Percentiles rank a stretch among this genome's conserved stretches.
Evolutionary conservation across 2,329 filamentous ascomycete genomes (phyloP).

Genomic region (Colletotrichum scovillei): DNA sequence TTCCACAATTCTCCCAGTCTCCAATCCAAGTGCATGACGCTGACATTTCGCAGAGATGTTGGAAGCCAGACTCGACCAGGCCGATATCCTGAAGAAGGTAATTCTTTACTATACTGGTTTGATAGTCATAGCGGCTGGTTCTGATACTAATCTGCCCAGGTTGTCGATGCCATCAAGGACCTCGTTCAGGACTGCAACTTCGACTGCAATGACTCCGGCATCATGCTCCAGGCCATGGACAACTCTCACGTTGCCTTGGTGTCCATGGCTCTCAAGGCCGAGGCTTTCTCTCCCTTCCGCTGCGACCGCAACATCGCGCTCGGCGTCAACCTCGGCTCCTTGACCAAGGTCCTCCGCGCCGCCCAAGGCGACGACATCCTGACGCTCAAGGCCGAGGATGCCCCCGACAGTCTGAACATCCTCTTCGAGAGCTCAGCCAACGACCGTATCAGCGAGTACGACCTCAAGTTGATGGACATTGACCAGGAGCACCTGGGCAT

Average conservation of each 20-base stretch:
- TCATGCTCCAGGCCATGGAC: constrained; percentile 99
- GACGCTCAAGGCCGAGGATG: constrained; percentile 97
- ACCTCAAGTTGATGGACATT: constrained; percentile 99
- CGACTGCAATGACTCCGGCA: constrained; percentile 99
- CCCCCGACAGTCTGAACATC: constrained; percentile 94
- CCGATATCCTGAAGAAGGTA: constrained; percentile 94
- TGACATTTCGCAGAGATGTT: constrained; percentile 71
- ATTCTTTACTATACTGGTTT: constrained; percentile 31
- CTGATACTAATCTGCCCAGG: constrained; percentile 61
- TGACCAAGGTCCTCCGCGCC: constrained; percentile 96
- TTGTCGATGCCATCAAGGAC: constrained; percentile 99
- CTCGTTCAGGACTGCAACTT: constrained; percentile 99
- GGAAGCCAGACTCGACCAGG: constrained; percentile 97
- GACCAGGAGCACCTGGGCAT: constrained; percentile 99
- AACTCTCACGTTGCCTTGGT: constrained; percentile 99
- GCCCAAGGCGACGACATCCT: constrained; percentile 95
- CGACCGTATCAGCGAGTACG: constrained; percentile 97
- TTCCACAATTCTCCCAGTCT: not conserved
- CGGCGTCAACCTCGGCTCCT: constrained; percentile 94
- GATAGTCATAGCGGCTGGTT: constrained; percentile 15
- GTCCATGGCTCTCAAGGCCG: constrained; percentile 97
- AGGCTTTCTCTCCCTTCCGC: constrained; percentile 93
- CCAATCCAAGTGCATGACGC: constrained; percentile 46
- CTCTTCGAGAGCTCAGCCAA: constrained; percentile 91
- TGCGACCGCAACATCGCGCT: constrained; percentile 99